Evolutionary conservation across 345 rosid species (phyloP), one percentile per base, ranked within the genome.

Genomic region (Ailanthus altissimus): DNA sequence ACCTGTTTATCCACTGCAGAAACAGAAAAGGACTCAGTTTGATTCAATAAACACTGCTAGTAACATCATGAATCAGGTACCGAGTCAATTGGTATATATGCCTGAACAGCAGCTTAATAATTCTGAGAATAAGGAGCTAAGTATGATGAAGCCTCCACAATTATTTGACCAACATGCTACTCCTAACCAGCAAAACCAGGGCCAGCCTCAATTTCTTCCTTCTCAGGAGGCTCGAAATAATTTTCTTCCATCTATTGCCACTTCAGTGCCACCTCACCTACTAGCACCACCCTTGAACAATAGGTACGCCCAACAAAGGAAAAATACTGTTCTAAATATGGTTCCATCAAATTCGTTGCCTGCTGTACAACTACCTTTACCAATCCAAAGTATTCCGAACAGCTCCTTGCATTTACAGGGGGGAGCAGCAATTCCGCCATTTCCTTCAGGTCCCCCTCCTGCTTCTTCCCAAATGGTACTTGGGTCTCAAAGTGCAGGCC

Each of bases 361-460:
- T 38, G 59, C 51, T 46, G 81, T 71, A 36, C 88, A 84, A 56
- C 79, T 80, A 49, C 85, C 90, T 79, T 78, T 92, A 67, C 80
- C 88, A 18, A 70, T 79, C 67, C 87, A 79, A 62, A 86, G 83
- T 85, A 82, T 84, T 59, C 77, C 81, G 28, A 82, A 67, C 66
- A 56, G 78, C 69, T 69, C 84, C 61, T 81, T 82, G 51, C 85
- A 77, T 63, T 70, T 82, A 51, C 84, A 56, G 62, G 79, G 86
- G 51, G 92, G 85, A 76, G 65, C 83, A 76, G 65, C 83, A 63
- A 70, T 85, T 77, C 96, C 93, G 38, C 86, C 96, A 76, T 84
- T 87, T 78, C 94, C 91, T 63, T 81, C 84, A 5, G 91, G 91
- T 61, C 90, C 79, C 62, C 89, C 76, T 82, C 88, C 88, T 9